Conservation (phyloP, 768 basidiomycete species). For the Collybiopsis confluens region DNA sequence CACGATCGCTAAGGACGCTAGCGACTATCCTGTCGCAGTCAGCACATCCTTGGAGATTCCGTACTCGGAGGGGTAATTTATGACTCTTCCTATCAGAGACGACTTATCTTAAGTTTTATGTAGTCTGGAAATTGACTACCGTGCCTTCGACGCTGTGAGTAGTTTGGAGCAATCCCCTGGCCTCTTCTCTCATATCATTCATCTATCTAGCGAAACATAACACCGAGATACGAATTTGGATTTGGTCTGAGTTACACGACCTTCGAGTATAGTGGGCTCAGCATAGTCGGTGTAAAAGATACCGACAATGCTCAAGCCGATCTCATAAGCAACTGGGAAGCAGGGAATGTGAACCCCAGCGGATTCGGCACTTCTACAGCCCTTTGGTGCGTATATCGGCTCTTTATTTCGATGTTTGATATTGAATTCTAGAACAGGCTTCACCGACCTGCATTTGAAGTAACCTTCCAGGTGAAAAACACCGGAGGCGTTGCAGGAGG, state of each 20-base stretch:
- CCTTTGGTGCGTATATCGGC: constrained; percentile 39
- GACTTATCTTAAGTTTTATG: not conserved
- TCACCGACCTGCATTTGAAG: constrained; percentile 58
- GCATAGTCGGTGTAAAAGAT: constrained; percentile 39
- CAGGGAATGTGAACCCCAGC: constrained; percentile 49
- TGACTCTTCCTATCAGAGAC: not conserved
- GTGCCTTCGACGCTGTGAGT: constrained; percentile 64
- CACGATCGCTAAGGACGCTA: constrained; percentile 59
- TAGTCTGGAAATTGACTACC: constrained; percentile 67
- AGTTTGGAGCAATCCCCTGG: not conserved
- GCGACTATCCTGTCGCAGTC: constrained; percentile 51
- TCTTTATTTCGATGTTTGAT: not conserved
- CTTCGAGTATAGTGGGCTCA: constrained; percentile 65
- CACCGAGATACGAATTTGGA: constrained; percentile 85
- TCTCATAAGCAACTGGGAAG: constrained; percentile 42
- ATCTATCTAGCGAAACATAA: constrained; percentile 57
- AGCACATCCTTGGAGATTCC: constrained; percentile 42
- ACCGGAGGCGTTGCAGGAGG: constrained; percentile 55
- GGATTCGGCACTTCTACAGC: constrained; percentile 58
- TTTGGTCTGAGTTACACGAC: constrained; percentile 85
- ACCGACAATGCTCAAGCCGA: constrained; percentile 33
- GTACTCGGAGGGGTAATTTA: constrained; percentile 51
- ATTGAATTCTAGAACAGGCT: no score
- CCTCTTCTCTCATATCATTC: constrained; percentile 10
- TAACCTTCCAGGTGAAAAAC: constrained; percentile 65